These are phyloP conservation scores for Veloporphyrellus conicus DNA, from an alignment of 1,284 basidiomycete genomes.

Conservation along the genomic window DNA sequence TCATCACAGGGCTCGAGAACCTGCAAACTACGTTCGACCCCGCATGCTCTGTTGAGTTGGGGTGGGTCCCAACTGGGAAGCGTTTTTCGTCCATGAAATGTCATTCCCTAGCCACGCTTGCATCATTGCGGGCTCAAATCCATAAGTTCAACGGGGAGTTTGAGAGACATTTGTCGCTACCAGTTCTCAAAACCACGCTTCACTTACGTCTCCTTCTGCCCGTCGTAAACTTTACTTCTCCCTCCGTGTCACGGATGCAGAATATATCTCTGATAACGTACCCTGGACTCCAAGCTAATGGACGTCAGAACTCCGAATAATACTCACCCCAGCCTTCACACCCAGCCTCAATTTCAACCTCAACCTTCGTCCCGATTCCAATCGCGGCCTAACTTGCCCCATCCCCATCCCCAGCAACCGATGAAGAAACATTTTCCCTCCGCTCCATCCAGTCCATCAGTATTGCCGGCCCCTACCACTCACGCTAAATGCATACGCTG, in stretches of 20 bases:
- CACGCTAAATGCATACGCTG: conserved; percentile 48
- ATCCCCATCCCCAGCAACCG: conserved; percentile 10
- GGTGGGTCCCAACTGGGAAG: too few relatives aligned
- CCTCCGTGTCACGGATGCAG: conserved; percentile 17
- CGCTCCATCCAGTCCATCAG: conserved; percentile 25
- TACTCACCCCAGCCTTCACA: conserved; percentile 25
- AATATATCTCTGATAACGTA: conserved; percentile 11
- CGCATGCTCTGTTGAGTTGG: too few relatives aligned
- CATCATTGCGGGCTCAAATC: conserved; percentile 49
- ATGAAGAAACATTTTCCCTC: conserved; percentile 26
- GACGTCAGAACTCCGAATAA: conserved; percentile 20
- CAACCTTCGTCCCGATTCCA: conserved; percentile 10
- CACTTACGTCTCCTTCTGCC: conserved; percentile 1
- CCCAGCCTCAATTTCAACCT: conserved; percentile 15
- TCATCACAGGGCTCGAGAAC: too few relatives aligned
- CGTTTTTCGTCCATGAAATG: too few relatives aligned
- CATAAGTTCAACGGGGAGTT: conserved; percentile 41
- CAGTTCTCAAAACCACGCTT: conserved; percentile 14
- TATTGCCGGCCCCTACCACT: conserved; percentile 18
- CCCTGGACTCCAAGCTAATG: conserved; percentile 7
- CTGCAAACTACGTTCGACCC: too few relatives aligned
- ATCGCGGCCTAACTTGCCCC: conserved; percentile 11
- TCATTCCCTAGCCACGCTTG: too few relatives aligned
- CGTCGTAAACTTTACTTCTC: conserved; percentile 14
- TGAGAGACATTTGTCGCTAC: conserved; percentile 15